These are phyloP conservation scores for Striga hermonthica DNA, from an alignment of 305 asterid species.

Conservation along the genomic window DNA sequence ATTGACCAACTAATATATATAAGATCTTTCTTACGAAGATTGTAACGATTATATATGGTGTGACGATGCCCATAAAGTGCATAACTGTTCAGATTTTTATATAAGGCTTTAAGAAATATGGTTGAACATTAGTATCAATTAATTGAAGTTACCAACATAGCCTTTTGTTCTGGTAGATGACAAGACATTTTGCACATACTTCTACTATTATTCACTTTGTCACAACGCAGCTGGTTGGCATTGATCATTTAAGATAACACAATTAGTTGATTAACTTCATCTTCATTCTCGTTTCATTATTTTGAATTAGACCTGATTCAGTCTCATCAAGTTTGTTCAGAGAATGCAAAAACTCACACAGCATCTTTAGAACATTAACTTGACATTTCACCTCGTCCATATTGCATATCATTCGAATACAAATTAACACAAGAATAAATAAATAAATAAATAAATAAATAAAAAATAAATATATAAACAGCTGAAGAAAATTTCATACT, in stretches of 20 bases:
- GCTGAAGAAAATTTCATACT: conserved; percentile 37
- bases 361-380: too few relatives aligned
- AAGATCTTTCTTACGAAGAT: too few relatives aligned
- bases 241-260: neutral
- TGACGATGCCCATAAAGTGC: neutral
- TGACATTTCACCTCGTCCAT: too few relatives aligned
- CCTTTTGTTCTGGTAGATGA: neutral
- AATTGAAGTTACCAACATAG: neutral
- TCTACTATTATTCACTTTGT: too few relatives aligned
- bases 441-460: neutral
- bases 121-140: neutral
- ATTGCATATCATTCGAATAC: too few relatives aligned
- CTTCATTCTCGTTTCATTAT: too few relatives aligned
- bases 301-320: too few relatives aligned
- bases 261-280: too few relatives aligned
- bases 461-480: neutral
- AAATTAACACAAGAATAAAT: too few relatives aligned
- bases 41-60: neutral
- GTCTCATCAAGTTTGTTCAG: too few relatives aligned
- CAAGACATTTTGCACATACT: neutral
- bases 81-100: neutral
- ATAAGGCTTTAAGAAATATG: neutral
- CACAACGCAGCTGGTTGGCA: neutral
- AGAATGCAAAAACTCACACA: too few relatives aligned
- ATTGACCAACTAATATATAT: too few relatives aligned